Evolutionary conservation across 805 yeast genomes (phyloP).

Genomic region (Lachancea sp.): DNA sequence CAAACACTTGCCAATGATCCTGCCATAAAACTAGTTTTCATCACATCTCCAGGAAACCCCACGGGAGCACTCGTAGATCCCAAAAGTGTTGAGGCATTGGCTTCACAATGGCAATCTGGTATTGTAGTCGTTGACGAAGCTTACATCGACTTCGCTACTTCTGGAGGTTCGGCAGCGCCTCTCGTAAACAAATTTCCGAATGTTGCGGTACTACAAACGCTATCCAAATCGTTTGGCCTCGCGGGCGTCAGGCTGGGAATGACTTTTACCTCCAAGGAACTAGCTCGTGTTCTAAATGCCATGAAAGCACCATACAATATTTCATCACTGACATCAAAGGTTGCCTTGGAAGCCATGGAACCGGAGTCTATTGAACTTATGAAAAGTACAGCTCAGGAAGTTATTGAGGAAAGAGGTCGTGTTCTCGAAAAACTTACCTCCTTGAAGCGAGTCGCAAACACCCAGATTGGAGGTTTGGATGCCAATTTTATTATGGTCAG

Average conservation of each 20-base stretch:
- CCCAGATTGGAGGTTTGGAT: slow-evolving; percentile 74
- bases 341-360: slow-evolving; percentile 69
- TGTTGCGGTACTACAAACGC: slow-evolving; percentile 81
- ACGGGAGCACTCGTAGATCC: slow-evolving; percentile 63
- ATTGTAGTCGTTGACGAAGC: slow-evolving; percentile 90
- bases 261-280: slow-evolving; percentile 54
- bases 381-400: slow-evolving; percentile 45
- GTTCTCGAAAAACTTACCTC: slow-evolving; percentile 49
- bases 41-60: slow-evolving; percentile 97
- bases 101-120: slow-evolving; percentile 58
- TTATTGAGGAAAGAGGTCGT: slow-evolving; percentile 49
- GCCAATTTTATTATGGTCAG: slow-evolving; percentile 80
- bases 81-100: slow-evolving; percentile 41
- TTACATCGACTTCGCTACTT: slow-evolving; percentile 74
- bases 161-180: slow-evolving; percentile 66
- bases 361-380: slow-evolving; percentile 51
- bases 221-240: slow-evolving; percentile 91
- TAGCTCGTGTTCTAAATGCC: slow-evolving; percentile 68
- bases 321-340: slow-evolving; percentile 67
- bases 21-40: slow-evolving; percentile 63
- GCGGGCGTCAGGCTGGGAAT: slow-evolving; percentile 92
- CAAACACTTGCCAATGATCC: slow-evolving; percentile 49
- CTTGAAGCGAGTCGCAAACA: slow-evolving; percentile 56
- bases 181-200: slow-evolving; percentile 77
- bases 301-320: slow-evolving; percentile 97